phyloP scores from a whole-genome alignment of 208 protist genomes.

The Leishmania gerbilli region DNA sequence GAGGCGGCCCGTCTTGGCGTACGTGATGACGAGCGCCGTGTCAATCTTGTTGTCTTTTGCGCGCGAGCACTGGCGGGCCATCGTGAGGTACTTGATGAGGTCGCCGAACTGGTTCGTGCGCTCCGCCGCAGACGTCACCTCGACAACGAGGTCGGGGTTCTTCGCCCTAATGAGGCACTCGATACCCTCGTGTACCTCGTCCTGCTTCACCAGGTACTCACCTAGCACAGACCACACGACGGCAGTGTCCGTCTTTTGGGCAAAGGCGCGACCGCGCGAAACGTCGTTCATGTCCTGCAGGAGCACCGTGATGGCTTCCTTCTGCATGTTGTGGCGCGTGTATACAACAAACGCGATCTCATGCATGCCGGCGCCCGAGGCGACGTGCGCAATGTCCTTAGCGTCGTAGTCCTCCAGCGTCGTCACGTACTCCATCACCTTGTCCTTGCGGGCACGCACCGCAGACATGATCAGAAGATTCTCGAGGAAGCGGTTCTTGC shows the following conservation, averaged over 20 bases:
- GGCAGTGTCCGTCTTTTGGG: conserved; percentile 91
- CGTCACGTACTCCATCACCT: conserved; percentile 99
- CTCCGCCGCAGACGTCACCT: conserved; percentile 95
- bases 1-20: conserved; percentile 96
- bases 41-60: conserved; percentile 96
- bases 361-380: conserved; percentile 93
- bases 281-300: conserved; percentile 96
- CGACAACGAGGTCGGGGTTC: conserved; percentile 92
- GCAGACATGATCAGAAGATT: conserved; percentile 99
- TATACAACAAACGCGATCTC: conserved; percentile 99
- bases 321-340: conserved; percentile 97
- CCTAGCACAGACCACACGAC: conserved; percentile 96
- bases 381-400: conserved; percentile 97
- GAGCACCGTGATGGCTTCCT: conserved; percentile 97
- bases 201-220: conserved; percentile 92
- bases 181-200: conserved; percentile 96
- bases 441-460: conserved; percentile 95
- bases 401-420: conserved; percentile 99
- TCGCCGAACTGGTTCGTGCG: conserved; percentile 92
- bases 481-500: conserved; percentile 98
- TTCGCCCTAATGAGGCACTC: conserved; percentile 98
- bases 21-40: conserved; percentile 97
- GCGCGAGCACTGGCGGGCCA: conserved; percentile 95
- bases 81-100: conserved; percentile 98
- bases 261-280: conserved; percentile 96